Evolutionary conservation across 140 eudicot genomes (phyloP).

Genomic region (Cichorium intybus): DNA sequence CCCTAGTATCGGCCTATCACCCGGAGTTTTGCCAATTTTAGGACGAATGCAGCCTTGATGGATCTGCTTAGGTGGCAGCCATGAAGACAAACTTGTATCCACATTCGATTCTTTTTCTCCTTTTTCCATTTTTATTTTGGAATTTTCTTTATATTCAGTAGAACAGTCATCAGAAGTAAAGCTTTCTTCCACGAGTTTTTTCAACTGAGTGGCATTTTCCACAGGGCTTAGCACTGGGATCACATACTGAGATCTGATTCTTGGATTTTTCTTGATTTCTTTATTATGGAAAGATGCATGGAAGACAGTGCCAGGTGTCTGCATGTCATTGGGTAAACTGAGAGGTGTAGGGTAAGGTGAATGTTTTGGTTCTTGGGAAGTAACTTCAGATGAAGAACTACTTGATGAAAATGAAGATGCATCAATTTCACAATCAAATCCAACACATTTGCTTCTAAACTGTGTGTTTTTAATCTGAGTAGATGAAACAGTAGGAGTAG

Average conservation of each 20-base stretch:
- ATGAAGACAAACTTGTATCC: conserved; percentile 65
- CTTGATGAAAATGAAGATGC: conserved; percentile 43
- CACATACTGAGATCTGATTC: conserved; percentile 74
- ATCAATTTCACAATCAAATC: conserved; percentile 40
- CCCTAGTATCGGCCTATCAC: conserved; percentile 72
- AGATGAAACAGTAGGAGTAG: conserved; percentile 26
- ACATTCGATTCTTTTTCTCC: conserved; percentile 31
- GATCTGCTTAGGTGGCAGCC: conserved; percentile 54
- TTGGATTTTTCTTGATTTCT: conserved; percentile 40
- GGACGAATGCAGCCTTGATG: conserved; percentile 21
- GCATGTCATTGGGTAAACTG: conserved; percentile 66
- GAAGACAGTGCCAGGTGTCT: conserved; percentile 88
- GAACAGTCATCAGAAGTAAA: conserved; percentile 22
- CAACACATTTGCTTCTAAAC: conserved; percentile 44
- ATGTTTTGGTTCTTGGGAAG: conserved; percentile 36
- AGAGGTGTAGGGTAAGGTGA: conserved; percentile 89
- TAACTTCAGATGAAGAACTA: conserved; percentile 43
- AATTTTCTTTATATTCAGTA: conserved; percentile 25
- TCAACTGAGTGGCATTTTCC: conserved; percentile 39
- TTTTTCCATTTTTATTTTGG: conserved; percentile 16
- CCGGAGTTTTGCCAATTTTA: conserved; percentile 39
- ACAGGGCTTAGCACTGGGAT: conserved; percentile 51
- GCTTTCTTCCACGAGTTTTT: conserved; percentile 40
- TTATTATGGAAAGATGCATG: conserved; percentile 39
- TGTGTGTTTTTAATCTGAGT: conserved; percentile 22